Evolutionary conservation across 148 eudicot genomes (phyloP), one percentile per base, ranked within the genome.

Genomic region (Linanthus parryae): DNA sequence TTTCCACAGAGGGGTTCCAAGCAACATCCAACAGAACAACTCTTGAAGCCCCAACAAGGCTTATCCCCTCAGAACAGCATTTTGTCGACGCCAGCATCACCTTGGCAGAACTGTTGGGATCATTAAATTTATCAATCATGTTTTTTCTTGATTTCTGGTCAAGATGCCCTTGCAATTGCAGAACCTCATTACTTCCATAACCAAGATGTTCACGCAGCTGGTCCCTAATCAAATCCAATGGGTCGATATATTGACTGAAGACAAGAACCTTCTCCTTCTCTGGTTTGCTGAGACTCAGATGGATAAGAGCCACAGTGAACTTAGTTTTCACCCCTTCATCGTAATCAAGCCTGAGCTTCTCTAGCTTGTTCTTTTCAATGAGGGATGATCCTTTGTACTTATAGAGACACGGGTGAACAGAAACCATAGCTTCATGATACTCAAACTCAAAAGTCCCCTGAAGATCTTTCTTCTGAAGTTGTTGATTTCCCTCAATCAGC

Each of bases 1-100:
- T 76, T 56, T 76, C 95, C 0, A 83, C 85, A 0, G 86, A 66
- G 0, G 95, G 97, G 49, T 91, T 91, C 95, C 97, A 91, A 2
- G 64, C 75, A 16, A 83, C 88, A 45, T 83, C 95, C 0, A 91
- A 72, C 47, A 86, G 48, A 33, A 83, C 83, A 1, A 91, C 86
- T 59, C 95, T 78, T 0, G 95, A 86, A 13, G 95, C 95, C 39
- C 97, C 97, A 4, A 86, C 75, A 0, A 91, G 64, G 50, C 66
- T 73, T 22, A 91, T 86, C 21, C 94, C 97, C 48, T 91, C 97
- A 19, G 76, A 77, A 29, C 92, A 86, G 20, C 87, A 83, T 66
- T 40, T 83, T 13, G 71, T 74, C 0, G 94, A 87, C 25, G 96
- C 98, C 13, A 92, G 75, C 57, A 87, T 55, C n/a, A 84, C 87